phyloP scores from a whole-genome alignment of 2,329 filamentous ascomycete genomes.

The Pseudogymnoascus sp. region DNA sequence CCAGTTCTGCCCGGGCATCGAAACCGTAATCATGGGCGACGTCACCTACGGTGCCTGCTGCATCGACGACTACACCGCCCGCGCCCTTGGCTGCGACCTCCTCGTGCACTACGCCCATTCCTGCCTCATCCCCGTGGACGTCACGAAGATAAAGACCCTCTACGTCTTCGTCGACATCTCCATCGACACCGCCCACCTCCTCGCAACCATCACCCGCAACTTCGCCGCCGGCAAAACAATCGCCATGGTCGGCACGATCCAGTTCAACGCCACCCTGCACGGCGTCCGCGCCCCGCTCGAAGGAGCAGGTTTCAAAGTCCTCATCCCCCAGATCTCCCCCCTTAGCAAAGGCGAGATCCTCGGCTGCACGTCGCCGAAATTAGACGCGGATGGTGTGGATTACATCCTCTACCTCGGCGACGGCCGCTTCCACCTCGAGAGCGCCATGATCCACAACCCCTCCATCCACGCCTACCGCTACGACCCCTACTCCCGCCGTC shows the following conservation, averaged over 20 bases:
- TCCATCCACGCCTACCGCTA: conserved; percentile 85
- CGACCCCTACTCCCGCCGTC: conserved; percentile 86
- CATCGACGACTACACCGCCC: conserved; percentile 95
- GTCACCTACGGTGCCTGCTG: conserved; percentile 98
- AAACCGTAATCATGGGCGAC: conserved; percentile 97
- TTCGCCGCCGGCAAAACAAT: conserved; percentile 79
- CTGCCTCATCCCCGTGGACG: conserved; percentile 90
- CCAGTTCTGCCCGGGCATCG: conserved; percentile 83
- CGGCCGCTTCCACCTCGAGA: conserved; percentile 91
- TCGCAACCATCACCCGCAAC: conserved; percentile 81
- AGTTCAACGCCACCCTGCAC: conserved; percentile 97
- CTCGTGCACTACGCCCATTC: conserved; percentile 96
- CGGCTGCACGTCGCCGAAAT: conserved; percentile 84
- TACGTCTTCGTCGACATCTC: conserved; percentile 98
- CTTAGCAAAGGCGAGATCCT: conserved; percentile 92
- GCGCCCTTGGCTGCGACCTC: conserved; percentile 87
- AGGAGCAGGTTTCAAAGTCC: conserved; percentile 70
- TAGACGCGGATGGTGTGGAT: conserved; percentile 55
- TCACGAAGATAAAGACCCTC: conserved; percentile 92
- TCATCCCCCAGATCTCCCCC: conserved; percentile 88
- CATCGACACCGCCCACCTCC: conserved; percentile 81
- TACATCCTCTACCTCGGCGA: conserved; percentile 84
- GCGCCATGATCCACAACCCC: conserved; percentile 98
- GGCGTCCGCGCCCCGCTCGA: conserved; percentile 71
- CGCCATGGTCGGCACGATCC: conserved; percentile 91